phyloP scores from a whole-genome alignment of 83 land plant genomes.

The Thuja plicata region DNA sequence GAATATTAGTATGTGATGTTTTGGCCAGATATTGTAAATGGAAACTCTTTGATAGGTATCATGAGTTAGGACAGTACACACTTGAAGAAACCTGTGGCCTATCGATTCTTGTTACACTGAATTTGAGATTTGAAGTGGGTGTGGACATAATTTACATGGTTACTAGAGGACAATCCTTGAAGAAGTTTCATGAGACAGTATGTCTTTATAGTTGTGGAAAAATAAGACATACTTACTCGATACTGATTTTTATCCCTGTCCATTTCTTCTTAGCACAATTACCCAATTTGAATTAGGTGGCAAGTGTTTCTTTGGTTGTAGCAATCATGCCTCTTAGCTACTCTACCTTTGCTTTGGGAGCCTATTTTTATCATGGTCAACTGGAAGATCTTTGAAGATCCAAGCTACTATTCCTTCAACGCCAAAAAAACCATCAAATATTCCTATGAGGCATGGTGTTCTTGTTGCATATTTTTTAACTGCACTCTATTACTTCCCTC shows the following conservation, averaged over 20 bases:
- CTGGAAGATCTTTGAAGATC: constrained; percentile 62
- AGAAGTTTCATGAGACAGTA: constrained; percentile 61
- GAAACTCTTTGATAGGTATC: constrained; percentile 80
- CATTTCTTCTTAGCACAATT: constrained; percentile 84
- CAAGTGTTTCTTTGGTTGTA: constrained; percentile 78
- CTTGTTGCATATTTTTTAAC: constrained; percentile 49
- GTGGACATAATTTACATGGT: constrained; percentile 86
- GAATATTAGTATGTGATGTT: too few species aligned
- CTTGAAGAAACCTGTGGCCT: constrained; percentile 71
- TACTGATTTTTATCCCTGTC: constrained; percentile 62
- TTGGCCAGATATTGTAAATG: too few species aligned
- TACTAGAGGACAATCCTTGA: constrained; percentile 80
- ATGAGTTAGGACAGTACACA: constrained; percentile 76
- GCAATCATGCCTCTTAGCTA: constrained; percentile 82
- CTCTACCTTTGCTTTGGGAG: constrained; percentile 72
- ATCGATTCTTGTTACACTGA: constrained; percentile 86
- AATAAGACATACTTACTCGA: constrained; percentile 60
- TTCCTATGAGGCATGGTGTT: constrained; percentile 75
- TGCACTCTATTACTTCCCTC: constrained; percentile 55
- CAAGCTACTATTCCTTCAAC: constrained; percentile 85
- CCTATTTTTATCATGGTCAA: constrained; percentile 46
- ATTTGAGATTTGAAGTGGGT: constrained; percentile 76
- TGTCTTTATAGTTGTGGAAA: constrained; percentile 36
- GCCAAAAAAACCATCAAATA: constrained; percentile 52
- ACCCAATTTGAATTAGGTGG: constrained; percentile 76